These are phyloP conservation scores for Nemophila menziesii DNA, from an alignment of 257 asterid genomes.

Conservation along the genomic window DNA sequence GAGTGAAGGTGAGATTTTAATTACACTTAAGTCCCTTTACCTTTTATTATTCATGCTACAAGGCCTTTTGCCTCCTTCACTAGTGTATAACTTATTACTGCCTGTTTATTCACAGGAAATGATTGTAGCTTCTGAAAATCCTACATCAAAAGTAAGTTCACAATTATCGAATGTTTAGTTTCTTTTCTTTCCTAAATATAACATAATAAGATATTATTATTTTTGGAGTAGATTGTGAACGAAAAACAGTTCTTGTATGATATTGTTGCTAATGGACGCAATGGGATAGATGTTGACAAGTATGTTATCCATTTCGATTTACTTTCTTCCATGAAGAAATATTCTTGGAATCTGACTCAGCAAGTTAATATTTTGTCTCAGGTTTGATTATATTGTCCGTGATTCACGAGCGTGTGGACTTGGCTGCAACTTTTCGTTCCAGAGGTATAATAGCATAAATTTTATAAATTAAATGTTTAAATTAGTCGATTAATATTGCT, in stretches of 20 bases:
- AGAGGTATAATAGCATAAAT: slow-evolving; percentile 32
- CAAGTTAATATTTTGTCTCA: slow-evolving; percentile 19
- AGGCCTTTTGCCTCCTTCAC: neutral
- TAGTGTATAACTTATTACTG: neutral
- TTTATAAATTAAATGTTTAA: slow-evolving; percentile 5
- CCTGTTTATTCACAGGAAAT: slow-evolving; percentile 44
- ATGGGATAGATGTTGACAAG: slow-evolving; percentile 95
- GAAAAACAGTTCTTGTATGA: slow-evolving; percentile 72
- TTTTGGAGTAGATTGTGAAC: slow-evolving; percentile 31
- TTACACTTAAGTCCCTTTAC: neutral
- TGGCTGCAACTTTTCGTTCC: slow-evolving; percentile 72
- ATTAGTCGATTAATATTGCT: slow-evolving; percentile 4
- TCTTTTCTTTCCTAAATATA: neutral
- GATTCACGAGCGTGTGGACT: slow-evolving; percentile 95
- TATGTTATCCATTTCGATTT: slow-evolving; percentile 21
- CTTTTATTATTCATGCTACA: neutral
- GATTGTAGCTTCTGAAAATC: slow-evolving; percentile 57
- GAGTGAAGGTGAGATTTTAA: slow-evolving; percentile 56
- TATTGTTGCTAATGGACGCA: slow-evolving; percentile 89
- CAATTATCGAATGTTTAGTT: slow-evolving; percentile 5
- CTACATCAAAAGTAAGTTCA: slow-evolving; percentile 41
- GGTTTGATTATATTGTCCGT: slow-evolving; percentile 84
- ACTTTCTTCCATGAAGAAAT: slow-evolving; percentile 7
- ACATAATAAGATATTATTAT: neutral
- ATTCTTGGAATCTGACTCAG: slow-evolving; percentile 6